Evolutionary conservation across 208 protist species (phyloP).

Genomic region (Leishmania major): DNA sequence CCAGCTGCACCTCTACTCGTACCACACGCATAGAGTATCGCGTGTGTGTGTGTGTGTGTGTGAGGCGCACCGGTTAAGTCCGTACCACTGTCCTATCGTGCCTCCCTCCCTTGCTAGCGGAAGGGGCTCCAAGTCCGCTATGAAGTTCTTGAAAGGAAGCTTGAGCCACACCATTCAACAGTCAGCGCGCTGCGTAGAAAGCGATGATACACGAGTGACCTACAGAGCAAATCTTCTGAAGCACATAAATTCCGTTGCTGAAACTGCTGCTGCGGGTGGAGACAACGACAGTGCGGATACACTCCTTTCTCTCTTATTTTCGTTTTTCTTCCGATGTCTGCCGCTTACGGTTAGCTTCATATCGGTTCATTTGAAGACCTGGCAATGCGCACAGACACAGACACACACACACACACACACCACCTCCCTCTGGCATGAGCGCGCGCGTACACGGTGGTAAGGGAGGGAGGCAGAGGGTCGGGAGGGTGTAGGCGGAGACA

Average conservation of each 20-base stretch:
- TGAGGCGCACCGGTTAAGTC: background rate
- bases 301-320: background rate
- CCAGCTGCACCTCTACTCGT: background rate
- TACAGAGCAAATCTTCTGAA: background rate
- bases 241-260: background rate
- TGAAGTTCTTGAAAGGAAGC: background rate
- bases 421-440: background rate
- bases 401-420: background rate
- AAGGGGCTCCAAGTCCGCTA: background rate
- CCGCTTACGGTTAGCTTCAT: background rate
- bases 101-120: background rate
- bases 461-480: background rate
- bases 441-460: background rate
- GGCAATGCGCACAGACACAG: background rate
- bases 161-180: background rate
- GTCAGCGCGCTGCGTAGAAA: background rate
- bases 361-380: background rate
- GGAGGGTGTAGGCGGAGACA: background rate
- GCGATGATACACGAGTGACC: background rate
- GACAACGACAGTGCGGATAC: background rate
- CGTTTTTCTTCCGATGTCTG: background rate
- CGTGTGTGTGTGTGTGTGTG: background rate
- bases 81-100: background rate
- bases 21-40: background rate
- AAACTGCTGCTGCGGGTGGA: too few species aligned